A percentile compares a stretch with the other conserved stretches of the same genome.
Evolutionary conservation across 2,329 filamentous ascomycete species (phyloP).

Genomic region (Podosphaera leucotricha): DNA sequence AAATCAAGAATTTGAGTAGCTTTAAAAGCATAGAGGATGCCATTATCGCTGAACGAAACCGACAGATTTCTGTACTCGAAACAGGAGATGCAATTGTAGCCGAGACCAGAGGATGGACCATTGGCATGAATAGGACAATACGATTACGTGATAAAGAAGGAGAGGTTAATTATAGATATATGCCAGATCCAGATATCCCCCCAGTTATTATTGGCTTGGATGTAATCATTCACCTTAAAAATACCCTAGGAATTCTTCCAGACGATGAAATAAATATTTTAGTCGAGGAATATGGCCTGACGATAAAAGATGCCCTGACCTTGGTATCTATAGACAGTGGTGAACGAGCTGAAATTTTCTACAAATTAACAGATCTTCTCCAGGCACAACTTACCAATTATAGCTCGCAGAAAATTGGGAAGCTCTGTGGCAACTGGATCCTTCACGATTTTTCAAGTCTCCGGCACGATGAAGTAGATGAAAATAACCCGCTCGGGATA

Average conservation of each 20-base stretch:
- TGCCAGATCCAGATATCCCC: slow-evolving; percentile 82
- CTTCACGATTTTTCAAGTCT: slow-evolving; percentile 53
- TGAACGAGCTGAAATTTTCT: slow-evolving; percentile 60
- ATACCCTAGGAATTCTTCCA: slow-evolving; percentile 44
- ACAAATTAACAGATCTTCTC: slow-evolving; percentile 30
- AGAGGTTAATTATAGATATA: slow-evolving; percentile 93
- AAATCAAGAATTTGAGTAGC: slow-evolving; percentile 92
- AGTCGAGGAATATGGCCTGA: slow-evolving; percentile 39
- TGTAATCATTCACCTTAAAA: slow-evolving; percentile 38
- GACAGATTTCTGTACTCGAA: slow-evolving; percentile 65
- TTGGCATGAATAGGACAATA: slow-evolving; percentile 61
- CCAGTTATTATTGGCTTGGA: slow-evolving; percentile 54
- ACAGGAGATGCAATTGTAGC: slow-evolving; percentile 51
- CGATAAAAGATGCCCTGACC: slow-evolving; percentile 60
- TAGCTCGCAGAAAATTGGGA: slow-evolving; percentile 16
- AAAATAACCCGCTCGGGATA: slow-evolving; percentile 10
- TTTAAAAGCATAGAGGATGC: slow-evolving; percentile 92
- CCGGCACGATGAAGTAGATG: slow-evolving; percentile 22
- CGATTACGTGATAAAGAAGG: slow-evolving; percentile 80
- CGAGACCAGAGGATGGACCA: slow-evolving; percentile 82
- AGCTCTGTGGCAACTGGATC: slow-evolving; percentile 39
- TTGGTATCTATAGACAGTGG: slow-evolving; percentile 58
- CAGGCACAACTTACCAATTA: slow-evolving; percentile 1
- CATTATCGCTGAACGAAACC: slow-evolving; percentile 69
- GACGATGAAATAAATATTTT: slow-evolving; percentile 45